Conservation (phyloP, 1,284 basidiomycete genomes). For the Boletus smithii region DNA sequence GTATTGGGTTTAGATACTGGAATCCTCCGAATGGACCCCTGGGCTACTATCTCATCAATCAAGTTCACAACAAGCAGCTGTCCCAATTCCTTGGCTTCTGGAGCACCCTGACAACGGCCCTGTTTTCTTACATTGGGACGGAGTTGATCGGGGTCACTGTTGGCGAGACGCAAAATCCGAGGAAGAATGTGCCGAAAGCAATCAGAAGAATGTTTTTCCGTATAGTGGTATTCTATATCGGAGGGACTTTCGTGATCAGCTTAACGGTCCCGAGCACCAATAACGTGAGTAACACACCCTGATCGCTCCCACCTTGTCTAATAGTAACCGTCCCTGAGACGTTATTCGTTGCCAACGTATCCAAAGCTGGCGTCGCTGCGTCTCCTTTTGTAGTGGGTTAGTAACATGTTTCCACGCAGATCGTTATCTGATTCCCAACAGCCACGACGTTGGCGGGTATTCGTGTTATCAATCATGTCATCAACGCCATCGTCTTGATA, state of each 20-base stretch:
- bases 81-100: slow-evolving; percentile 26
- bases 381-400: slow-evolving; percentile 57
- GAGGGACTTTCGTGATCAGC: slow-evolving; percentile 51
- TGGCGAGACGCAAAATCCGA: slow-evolving; percentile 38
- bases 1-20: slow-evolving; percentile 29
- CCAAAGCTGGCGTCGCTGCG: slow-evolving; percentile 37
- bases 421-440: slow-evolving; percentile 11
- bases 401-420: slow-evolving; percentile 9
- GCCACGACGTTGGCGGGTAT: slow-evolving; percentile 42
- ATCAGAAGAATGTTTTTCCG: slow-evolving; percentile 51
- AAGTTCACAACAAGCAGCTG: slow-evolving; percentile 21
- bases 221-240: slow-evolving; percentile 56
- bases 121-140: slow-evolving; percentile 51
- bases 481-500: slow-evolving; percentile 61
- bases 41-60: slow-evolving; percentile 17
- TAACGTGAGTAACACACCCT: slow-evolving; percentile 21
- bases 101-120: slow-evolving; percentile 29
- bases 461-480: slow-evolving; percentile 51
- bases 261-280: slow-evolving; percentile 47
- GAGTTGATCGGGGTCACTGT: slow-evolving; percentile 56
- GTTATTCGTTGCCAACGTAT: slow-evolving; percentile 15
- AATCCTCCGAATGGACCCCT: slow-evolving; percentile 17
- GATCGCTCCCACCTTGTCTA: slow-evolving; percentile 19
- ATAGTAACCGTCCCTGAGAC: slow-evolving; percentile 15
- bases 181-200: slow-evolving; percentile 36